phyloP scores from a whole-genome alignment of 768 basidiomycete genomes.

The Asterophora parasitica region DNA sequence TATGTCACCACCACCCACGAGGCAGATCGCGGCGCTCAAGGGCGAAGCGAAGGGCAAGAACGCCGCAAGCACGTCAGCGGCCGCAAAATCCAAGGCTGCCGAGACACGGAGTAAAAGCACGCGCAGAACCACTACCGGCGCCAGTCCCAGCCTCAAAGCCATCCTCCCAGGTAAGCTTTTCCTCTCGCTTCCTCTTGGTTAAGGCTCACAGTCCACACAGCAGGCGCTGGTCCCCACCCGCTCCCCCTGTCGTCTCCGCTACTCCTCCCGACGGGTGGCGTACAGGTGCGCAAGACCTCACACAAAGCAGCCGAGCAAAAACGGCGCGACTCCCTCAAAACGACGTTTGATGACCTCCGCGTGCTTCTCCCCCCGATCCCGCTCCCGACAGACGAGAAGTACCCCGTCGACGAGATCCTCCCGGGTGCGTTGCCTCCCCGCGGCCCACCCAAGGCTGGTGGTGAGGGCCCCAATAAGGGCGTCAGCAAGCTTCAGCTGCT shows the following conservation, averaged over 20 bases:
- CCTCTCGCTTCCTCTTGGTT: conserved; percentile 1
- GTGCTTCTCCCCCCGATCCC: conserved; percentile 84
- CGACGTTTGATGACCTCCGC: conserved; percentile 85
- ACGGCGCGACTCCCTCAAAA: conserved; percentile 92
- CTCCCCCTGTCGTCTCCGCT: conserved; percentile 6
- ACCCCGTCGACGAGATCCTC: conserved; percentile 66
- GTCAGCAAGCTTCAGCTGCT: conserved; percentile 92
- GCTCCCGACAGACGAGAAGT: conserved; percentile 69
- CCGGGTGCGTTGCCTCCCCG: conserved; percentile 89
- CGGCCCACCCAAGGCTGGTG: conserved; percentile 78
- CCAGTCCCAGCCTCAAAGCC: conserved; percentile 61
- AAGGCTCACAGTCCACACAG: conserved; percentile 7
- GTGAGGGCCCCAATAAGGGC: conserved; percentile 91
- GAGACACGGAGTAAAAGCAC: conserved; percentile 17
- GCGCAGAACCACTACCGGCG: conserved; percentile 24
- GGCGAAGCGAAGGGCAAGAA: conserved; percentile 19
- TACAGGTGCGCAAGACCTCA: conserved; percentile 66
- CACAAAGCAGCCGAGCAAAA: conserved; percentile 98
- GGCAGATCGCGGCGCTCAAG: conserved; percentile 16
- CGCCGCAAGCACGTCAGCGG: conserved; percentile 18
- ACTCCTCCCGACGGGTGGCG: conserved; percentile 13
- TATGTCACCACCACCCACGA: conserved; percentile 31
- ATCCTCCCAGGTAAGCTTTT: conserved; percentile 60
- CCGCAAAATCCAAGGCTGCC: conserved; percentile 21
- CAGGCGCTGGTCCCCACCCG: conserved; percentile 17